Evolutionary conservation across 1,284 basidiomycete genomes (phyloP), one percentile per base, ranked within the genome.

Genomic region (Rhizoctonia solani): DNA sequence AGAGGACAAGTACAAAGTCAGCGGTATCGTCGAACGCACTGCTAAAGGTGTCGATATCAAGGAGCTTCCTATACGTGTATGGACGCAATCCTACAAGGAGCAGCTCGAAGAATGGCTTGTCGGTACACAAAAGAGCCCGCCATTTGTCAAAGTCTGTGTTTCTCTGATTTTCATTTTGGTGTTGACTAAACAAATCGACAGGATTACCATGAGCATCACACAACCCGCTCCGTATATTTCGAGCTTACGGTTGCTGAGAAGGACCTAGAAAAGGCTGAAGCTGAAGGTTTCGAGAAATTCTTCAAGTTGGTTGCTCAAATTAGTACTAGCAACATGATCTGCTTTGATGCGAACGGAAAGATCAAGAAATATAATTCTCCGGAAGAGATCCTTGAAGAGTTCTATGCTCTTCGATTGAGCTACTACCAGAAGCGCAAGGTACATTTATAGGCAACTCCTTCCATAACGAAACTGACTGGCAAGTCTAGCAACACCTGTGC

Each of bases 201-300:
- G 94, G 94, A 97, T 75, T 97, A 94, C 79, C 93, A 95, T 79
- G 94, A 98, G 77, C 89, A 97, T 74, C 93, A 98, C 74, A 95
- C 95, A 74, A 96, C 95, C 72, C 85, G 87, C 69, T 91, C 94
- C 58, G 89, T 99, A 21, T 92, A 97, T 78, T 98, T 98, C 75
- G 81, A 91, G 44, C 79, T 99, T 44, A 87, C 86, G 54, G 90
- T 99, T 86, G 81, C 82, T 5, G 85, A 89, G 56, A 90, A 89
- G 73, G 90, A 90, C 65, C 83, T 97, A 72, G 85, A 90, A 72
- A 92, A 92, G 75, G 93, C 68, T 1, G 92, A 95, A 74, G 84
- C 85, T 66, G 93, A 98, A 75, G 96, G 96, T 1, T 78, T 97
- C 44, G 78, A 90, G 37, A 95, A 96, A 76, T 92, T 87, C 75